Percentiles rank a stretch among this genome's conserved stretches.
Conservation (phyloP, 495 filamentous ascomycete species). For the Cetradonia linearis region DNA sequence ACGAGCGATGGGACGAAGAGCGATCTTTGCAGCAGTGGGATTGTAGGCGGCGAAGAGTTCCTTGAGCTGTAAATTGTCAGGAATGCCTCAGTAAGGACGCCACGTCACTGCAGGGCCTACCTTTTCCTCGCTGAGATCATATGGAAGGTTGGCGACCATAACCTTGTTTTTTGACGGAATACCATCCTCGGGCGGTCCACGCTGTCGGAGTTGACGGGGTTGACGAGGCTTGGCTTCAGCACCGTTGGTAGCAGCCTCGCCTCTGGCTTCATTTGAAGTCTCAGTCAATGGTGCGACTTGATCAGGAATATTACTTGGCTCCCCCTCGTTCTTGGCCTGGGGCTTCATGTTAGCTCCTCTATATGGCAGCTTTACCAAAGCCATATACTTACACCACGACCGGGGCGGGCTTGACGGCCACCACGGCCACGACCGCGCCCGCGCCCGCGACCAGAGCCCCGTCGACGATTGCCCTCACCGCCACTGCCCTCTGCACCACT, state of each 20-base stretch:
- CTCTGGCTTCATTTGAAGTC: constrained; percentile 48
- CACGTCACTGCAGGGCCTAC: constrained; percentile 36
- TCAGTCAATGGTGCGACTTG: constrained; percentile 48
- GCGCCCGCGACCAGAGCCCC: constrained; percentile 64
- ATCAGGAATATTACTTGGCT: constrained; percentile 41
- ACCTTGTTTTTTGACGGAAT: constrained; percentile 99
- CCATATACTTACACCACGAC: constrained; percentile 54
- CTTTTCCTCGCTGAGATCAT: constrained; percentile 96
- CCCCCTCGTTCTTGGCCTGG: constrained; percentile 34
- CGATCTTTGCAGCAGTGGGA: constrained; percentile 91
- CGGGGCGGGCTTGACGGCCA: constrained; percentile 57
- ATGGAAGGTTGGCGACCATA: constrained; percentile 98
- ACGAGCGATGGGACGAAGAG: constrained; percentile 92
- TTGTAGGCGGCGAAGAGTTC: constrained; percentile 86
- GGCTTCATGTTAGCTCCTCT: neutral
- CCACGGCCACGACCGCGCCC: constrained; percentile 67
- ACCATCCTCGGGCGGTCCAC: constrained; percentile 93
- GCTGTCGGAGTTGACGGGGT: constrained; percentile 51
- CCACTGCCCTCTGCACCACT: constrained; percentile 58
- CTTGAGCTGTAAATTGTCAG: constrained; percentile 66
- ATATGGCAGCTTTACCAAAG: neutral
- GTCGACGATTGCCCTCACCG: constrained; percentile 66
- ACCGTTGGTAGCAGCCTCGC: constrained; percentile 38
- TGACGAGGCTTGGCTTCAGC: constrained; percentile 37
- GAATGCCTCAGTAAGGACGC: constrained; percentile 5